Evolutionary conservation across 73 alveolate species (phyloP).

Genomic region (Paramecium sexaurelia): DNA sequence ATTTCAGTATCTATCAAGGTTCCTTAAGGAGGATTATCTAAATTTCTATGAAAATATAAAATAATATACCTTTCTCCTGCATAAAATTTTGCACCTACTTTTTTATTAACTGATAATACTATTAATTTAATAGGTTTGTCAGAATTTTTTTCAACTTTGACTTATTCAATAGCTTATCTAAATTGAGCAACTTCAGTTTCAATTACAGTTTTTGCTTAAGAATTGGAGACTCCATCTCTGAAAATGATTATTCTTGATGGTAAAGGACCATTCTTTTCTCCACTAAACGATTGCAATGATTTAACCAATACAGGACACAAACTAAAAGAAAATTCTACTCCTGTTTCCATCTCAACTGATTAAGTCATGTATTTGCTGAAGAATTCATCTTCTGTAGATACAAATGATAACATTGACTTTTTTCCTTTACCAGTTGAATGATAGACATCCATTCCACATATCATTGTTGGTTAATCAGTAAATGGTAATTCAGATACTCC

Average conservation of each 20-base stretch:
- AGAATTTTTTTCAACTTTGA: constrained; percentile 44
- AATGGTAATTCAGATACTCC: constrained; percentile 89
- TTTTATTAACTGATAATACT: constrained; percentile 69
- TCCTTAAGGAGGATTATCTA: constrained; percentile 91
- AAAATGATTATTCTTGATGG: constrained; percentile 67
- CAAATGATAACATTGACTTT: constrained; percentile 71
- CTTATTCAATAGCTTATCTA: constrained; percentile 64
- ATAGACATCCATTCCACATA: constrained; percentile 84
- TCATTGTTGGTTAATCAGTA: constrained; percentile 85
- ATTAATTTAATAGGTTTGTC: constrained; percentile 67
- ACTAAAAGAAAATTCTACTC: constrained; percentile 71
- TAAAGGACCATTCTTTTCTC: not conserved
- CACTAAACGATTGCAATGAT: not conserved
- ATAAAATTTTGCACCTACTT: constrained; percentile 80
- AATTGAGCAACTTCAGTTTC: constrained; percentile 76
- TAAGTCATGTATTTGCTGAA: constrained; percentile 75
- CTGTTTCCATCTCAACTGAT: constrained; percentile 62
- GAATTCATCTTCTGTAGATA: constrained; percentile 73
- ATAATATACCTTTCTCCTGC: constrained; percentile 66
- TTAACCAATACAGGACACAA: not conserved
- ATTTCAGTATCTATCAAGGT: constrained; percentile 88
- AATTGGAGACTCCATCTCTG: constrained; percentile 85
- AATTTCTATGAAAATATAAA: not conserved
- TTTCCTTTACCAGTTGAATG: constrained; percentile 71
- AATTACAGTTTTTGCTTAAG: constrained; percentile 71